Base-by-base conservation (phyloP, 768 basidiomycete species). In the Lyophyllum decastes region DNA sequence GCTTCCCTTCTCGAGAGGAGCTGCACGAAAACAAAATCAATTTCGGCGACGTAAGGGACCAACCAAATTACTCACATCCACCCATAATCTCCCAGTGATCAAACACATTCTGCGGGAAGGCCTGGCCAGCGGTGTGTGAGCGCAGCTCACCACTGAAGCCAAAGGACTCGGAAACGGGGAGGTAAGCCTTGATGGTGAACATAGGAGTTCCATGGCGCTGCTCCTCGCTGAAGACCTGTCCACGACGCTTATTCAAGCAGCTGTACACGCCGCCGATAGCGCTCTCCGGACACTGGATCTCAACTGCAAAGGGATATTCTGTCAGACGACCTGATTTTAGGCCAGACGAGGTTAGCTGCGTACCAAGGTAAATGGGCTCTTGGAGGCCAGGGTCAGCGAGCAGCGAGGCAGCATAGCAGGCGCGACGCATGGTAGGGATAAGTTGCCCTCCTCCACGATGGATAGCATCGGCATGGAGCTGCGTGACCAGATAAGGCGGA, bases 381-480 rank as follows among this genome's bases (percentile, higher is more conserved):
- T 98, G 96, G 60, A 99, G 84, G 77, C 84, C 83, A 43, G 97
- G 97, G 11, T 82, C 82, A 59, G 95, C 95, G 65, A 99, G 87
- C 64, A 98, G 72, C 74, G 94, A 92, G 52, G 96, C 94, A 61
- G 97, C 96, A 76, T 98, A 98, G 70, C 89, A 91, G 64, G 89
- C 96, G 72, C 97, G 92, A 77, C 97, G 90, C 76, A 90, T 93
- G 38, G 94, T 95, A 55, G 96, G 96, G 75, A 99, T 98, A 69
- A 98, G 84, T 76, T 99, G 93, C 76, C 96, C 96, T 81, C 95
- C 95, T 74, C 97, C 96, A 82, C 96, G 92, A 77, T 99, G 97
- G 73, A 99, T 98, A 62, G 96, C 95, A 83, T 99, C 96, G 71
- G 97, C 82, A 77, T 99, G 97, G 54, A 99, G 84, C 92, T 94